A percentile compares a stretch with the other conserved stretches of the same genome.
phyloP scores from a whole-genome alignment of 192 early-diverging fungal species.

The Coemansia pectinata region DNA sequence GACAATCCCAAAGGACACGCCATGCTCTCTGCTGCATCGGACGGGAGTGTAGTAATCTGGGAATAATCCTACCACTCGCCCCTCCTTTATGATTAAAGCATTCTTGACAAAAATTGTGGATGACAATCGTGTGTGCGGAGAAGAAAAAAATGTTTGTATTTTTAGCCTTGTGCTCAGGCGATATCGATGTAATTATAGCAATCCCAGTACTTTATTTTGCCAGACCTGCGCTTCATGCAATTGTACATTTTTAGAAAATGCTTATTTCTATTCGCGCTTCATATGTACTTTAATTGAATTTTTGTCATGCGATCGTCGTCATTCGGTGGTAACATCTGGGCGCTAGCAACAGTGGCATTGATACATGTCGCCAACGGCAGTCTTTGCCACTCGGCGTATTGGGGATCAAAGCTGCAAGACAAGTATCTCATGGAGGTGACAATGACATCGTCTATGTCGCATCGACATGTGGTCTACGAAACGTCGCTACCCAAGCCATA shows the following conservation, averaged over 20 bases:
- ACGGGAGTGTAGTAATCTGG: conserved; percentile 48
- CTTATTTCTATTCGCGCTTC: neutral
- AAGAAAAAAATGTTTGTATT: conserved; percentile 9
- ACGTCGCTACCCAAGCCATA: conserved; percentile 49
- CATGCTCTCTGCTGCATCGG: conserved; percentile 42
- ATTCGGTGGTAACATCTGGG: neutral
- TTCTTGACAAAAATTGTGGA: neutral
- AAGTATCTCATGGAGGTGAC: conserved; percentile 41
- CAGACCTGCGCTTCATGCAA: neutral
- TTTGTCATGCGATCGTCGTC: neutral
- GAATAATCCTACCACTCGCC: neutral
- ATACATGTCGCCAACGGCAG: neutral
- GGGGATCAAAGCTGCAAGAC: conserved; percentile 35
- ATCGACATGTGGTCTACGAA: conserved; percentile 44
- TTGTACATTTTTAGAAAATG: conserved; percentile 1
- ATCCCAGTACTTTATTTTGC: neutral
- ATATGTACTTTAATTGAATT: neutral
- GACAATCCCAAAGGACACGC: conserved; percentile 8
- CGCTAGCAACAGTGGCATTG: neutral
- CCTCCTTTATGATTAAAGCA: neutral
- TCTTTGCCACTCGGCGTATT: conserved; percentile 45
- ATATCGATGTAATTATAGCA: conserved; percentile 1
- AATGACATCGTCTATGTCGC: conserved; percentile 27
- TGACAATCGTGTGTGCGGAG: neutral
- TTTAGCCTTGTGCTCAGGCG: conserved; percentile 1